Conservation (phyloP, 1,284 basidiomycete species). For the Pseudozyma pruni region DNA sequence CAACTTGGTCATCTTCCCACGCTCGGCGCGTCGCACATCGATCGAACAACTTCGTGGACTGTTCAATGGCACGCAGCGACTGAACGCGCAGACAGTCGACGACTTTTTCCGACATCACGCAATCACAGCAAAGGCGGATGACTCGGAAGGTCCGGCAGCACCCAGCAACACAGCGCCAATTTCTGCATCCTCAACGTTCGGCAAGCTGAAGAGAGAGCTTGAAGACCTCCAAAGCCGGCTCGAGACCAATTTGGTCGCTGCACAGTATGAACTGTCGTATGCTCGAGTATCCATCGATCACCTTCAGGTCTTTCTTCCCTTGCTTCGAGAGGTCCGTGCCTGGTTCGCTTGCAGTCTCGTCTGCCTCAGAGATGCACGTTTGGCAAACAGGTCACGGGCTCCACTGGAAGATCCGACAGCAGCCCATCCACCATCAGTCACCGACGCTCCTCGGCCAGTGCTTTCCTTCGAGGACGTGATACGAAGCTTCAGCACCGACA, state of each 20-base stretch:
- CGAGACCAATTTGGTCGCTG: slow-evolving; percentile 33
- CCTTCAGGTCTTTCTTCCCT: slow-evolving; percentile 20
- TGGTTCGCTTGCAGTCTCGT: slow-evolving; percentile 54
- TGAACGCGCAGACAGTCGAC: slow-evolving; percentile 36
- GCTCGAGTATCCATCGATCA: slow-evolving; percentile 40
- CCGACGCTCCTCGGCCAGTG: slow-evolving; percentile 1
- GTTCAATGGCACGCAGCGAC: slow-evolving; percentile 17
- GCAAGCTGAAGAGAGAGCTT: slow-evolving; percentile 22
- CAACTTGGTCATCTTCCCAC: slow-evolving; percentile 49
- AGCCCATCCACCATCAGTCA: not conserved
- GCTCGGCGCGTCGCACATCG: slow-evolving; percentile 40
- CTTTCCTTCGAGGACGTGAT: slow-evolving; percentile 22
- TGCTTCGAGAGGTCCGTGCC: slow-evolving; percentile 32
- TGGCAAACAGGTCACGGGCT: not conserved
- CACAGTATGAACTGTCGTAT: slow-evolving; percentile 49
- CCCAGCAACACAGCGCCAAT: not conserved
- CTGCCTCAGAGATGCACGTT: slow-evolving; percentile 6
- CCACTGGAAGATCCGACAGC: not conserved
- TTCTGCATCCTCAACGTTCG: slow-evolving; percentile 3
- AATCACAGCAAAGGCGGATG: not conserved
- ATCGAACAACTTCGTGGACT: slow-evolving; percentile 21
- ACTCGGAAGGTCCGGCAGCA: no score
- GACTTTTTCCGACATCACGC: slow-evolving; percentile 39
- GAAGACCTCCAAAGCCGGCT: slow-evolving; percentile 17
- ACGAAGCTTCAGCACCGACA: slow-evolving; percentile 20